Percentiles rank a stretch among this genome's conserved stretches.
Evolutionary conservation across 2,329 filamentous ascomycete species (phyloP).

Genomic region (Ascocoryne sarcoides): DNA sequence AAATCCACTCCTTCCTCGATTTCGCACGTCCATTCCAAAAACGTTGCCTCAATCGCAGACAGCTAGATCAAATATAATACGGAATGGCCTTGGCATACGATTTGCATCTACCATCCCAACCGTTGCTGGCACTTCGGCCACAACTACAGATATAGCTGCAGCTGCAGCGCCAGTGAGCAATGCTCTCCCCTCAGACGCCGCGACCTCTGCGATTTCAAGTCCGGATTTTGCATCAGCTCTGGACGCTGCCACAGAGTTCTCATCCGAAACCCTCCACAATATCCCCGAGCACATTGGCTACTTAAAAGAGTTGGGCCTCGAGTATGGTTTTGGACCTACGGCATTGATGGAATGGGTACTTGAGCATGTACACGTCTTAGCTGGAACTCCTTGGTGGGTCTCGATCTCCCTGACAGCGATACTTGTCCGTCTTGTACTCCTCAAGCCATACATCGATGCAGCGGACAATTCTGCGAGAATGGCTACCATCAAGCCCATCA

Average conservation of each 20-base stretch:
- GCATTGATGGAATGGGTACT: constrained; percentile 63
- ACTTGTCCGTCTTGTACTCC: constrained; percentile 52
- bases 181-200: constrained; percentile 6
- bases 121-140: constrained; percentile 6
- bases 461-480: constrained; percentile 56
- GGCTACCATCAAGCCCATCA: constrained; percentile 48
- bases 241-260: neutral
- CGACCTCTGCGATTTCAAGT: constrained; percentile 7
- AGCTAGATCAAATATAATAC: constrained; percentile 13
- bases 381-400: constrained; percentile 73
- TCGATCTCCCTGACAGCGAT: constrained; percentile 60
- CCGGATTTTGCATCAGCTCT: constrained; percentile 1
- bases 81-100: constrained; percentile 19
- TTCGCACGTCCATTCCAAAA: constrained; percentile 11
- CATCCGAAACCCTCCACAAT: constrained; percentile 12
- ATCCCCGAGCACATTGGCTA: constrained; percentile 65
- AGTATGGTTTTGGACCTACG: constrained; percentile 79
- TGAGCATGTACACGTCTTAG: constrained; percentile 73
- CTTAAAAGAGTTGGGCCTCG: constrained; percentile 70
- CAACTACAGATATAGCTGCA: constrained; percentile 6
- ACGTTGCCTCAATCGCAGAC: constrained; percentile 10
- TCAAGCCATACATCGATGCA: constrained; percentile 55
- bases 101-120: constrained; percentile 24
- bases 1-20: constrained; percentile 20
- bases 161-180: constrained; percentile 7